These are phyloP conservation scores for Mrakia hoshinonis DNA, from an alignment of 768 basidiomycete genomes.

Conservation along the genomic window DNA sequence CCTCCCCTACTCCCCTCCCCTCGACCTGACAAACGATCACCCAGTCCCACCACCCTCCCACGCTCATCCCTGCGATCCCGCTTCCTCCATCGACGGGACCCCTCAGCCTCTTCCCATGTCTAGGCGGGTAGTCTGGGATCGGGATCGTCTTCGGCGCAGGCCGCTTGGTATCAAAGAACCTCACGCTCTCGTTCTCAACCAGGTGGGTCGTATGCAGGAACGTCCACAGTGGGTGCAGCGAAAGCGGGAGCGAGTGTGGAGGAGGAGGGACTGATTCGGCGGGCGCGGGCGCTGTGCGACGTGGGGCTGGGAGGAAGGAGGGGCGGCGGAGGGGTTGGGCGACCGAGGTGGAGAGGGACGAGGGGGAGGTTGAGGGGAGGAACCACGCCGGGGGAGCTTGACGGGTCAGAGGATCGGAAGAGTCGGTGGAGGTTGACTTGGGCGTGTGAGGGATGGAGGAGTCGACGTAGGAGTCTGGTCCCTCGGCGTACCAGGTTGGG, in stretches of 20 bases:
- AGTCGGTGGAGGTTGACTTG: background rate
- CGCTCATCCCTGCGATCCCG: constrained; percentile 10
- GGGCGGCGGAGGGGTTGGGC: constrained; percentile 13
- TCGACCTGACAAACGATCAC: constrained; percentile 18
- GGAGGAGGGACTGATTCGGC: background rate
- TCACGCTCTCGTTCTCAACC: background rate
- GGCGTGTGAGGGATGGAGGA: background rate
- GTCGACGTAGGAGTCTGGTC: background rate
- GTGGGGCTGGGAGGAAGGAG: constrained; percentile 23
- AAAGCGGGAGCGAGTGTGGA: background rate
- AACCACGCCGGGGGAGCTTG: constrained; percentile 22
- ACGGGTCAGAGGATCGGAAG: background rate
- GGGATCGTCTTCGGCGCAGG: constrained; percentile 24
- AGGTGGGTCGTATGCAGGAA: constrained; percentile 12
- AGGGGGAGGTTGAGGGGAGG: constrained; percentile 14
- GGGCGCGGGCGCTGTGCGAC: background rate
- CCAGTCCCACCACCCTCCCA: constrained; percentile 29
- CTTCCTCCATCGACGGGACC: constrained; percentile 10
- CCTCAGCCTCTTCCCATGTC: constrained; percentile 15
- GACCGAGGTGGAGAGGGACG: background rate
- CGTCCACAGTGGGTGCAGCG: constrained; percentile 7
- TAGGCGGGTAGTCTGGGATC: constrained; percentile 11
- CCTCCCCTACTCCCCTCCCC: constrained; percentile 18
- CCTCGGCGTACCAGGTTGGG: constrained; percentile 3
- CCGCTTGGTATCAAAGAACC: constrained; percentile 16